These are phyloP conservation scores for Mollisia scopiformis DNA, from an alignment of 2,329 filamentous ascomycete genomes.

Conservation along the genomic window DNA sequence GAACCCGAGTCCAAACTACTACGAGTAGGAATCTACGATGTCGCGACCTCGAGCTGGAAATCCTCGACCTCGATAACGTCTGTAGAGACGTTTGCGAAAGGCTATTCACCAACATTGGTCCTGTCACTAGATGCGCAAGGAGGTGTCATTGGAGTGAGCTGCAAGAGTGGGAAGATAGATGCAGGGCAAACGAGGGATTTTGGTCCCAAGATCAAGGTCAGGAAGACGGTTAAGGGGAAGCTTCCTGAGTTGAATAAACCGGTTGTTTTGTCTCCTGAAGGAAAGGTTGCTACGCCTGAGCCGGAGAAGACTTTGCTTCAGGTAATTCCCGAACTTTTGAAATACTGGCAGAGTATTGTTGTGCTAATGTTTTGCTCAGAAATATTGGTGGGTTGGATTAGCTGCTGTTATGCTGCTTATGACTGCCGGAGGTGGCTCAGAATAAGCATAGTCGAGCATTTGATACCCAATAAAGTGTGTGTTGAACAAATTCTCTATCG, in stretches of 20 bases:
- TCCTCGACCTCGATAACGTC: slow-evolving; percentile 59
- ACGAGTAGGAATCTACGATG: slow-evolving; percentile 61
- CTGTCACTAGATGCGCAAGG: slow-evolving; percentile 52
- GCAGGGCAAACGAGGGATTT: slow-evolving; percentile 68
- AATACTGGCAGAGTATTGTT: slow-evolving; percentile 61
- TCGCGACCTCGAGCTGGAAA: slow-evolving; percentile 48
- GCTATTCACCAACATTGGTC: slow-evolving; percentile 60
- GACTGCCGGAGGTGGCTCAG: slow-evolving; percentile 50
- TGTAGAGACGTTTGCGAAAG: slow-evolving; percentile 61
- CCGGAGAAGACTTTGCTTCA: slow-evolving; percentile 67
- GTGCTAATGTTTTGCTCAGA: not conserved
- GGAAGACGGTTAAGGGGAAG: slow-evolving; percentile 51
- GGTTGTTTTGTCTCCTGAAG: slow-evolving; percentile 62
- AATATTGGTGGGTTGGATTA: too few species aligned
- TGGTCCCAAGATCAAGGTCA: slow-evolving; percentile 59
- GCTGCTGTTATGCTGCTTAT: slow-evolving; percentile 56
- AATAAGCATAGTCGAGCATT: not conserved
- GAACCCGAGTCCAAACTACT: slow-evolving; percentile 47
- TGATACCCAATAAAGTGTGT: not conserved
- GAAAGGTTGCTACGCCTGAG: slow-evolving; percentile 57
- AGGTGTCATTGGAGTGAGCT: slow-evolving; percentile 51
- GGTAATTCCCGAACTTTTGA: too few species aligned
- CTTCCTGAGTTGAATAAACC: slow-evolving; percentile 66
- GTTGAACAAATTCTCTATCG: not conserved
- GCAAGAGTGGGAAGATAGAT: slow-evolving; percentile 62